phyloP scores from a whole-genome alignment of 257 asterid genomes.

The Galeopsis tetrahit region DNA sequence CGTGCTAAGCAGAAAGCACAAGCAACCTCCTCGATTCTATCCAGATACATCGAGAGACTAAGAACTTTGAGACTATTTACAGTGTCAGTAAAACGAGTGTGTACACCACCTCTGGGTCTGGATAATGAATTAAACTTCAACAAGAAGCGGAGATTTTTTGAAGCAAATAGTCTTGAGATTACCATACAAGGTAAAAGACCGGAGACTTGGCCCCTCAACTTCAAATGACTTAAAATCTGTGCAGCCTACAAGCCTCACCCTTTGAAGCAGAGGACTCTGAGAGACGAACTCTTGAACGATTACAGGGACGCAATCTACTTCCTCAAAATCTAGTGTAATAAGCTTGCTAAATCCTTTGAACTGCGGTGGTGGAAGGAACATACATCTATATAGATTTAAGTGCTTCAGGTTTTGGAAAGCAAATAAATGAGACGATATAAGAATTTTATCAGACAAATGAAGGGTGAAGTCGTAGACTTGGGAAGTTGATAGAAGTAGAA shows the following conservation, averaged over 20 bases:
- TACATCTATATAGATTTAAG: slow-evolving; percentile 16
- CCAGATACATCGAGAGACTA: slow-evolving; percentile 6
- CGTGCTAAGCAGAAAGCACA: too few relatives aligned
- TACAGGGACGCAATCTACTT: slow-evolving; percentile 8
- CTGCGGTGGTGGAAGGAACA: slow-evolving; percentile 11
- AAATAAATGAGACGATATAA: slow-evolving; percentile 9
- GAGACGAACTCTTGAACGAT: slow-evolving; percentile 2
- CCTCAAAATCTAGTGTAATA: slow-evolving; percentile 3
- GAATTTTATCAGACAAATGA: background rate
- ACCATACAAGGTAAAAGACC: slow-evolving; percentile 10
- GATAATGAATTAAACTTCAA: slow-evolving; percentile 26
- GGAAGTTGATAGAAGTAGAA: background rate
- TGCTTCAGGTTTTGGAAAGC: slow-evolving; percentile 10
- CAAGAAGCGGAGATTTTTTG: slow-evolving; percentile 23
- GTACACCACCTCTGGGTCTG: background rate
- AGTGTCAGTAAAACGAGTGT: background rate
- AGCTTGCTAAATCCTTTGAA: slow-evolving; percentile 25
- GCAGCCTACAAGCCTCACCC: background rate
- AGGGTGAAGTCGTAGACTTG: slow-evolving; percentile 24
- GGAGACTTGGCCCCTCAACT: slow-evolving; percentile 24
- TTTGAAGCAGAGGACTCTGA: slow-evolving; percentile 18
- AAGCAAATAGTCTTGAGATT: slow-evolving; percentile 20
- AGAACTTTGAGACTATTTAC: background rate
- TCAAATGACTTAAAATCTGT: background rate
- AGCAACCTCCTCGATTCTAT: background rate